Evolutionary conservation across 805 yeast genomes (phyloP).

Genomic region (Spathaspora sp.): DNA sequence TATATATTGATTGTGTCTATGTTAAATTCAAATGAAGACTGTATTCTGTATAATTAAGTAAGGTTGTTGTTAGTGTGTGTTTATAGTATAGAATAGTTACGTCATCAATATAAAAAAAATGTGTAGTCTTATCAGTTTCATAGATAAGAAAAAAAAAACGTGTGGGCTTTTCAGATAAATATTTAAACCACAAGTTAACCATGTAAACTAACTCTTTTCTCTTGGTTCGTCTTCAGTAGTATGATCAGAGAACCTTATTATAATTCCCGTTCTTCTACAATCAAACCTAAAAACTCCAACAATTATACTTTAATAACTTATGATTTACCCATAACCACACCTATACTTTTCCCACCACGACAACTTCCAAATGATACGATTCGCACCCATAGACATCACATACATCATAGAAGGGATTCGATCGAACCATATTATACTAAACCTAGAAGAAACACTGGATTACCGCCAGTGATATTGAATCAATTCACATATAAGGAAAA

Average conservation of each 20-base stretch:
- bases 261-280: not conserved
- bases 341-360: not conserved
- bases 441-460: not conserved
- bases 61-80: too few relatives aligned
- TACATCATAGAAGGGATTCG: conserved; percentile 7
- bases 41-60: too few relatives aligned
- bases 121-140: not conserved
- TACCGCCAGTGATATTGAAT: conserved; percentile 4
- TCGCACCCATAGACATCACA: not conserved
- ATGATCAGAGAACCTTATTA: conserved; percentile 15
- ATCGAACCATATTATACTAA: conserved; percentile 16
- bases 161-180: not conserved
- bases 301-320: conserved; percentile 8
- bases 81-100: too few relatives aligned
- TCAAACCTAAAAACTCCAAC: conserved; percentile 10
- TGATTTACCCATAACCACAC: conserved; percentile 5
- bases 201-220: too few relatives aligned
- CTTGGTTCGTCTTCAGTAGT: too few relatives aligned
- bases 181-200: too few relatives aligned
- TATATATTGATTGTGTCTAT: too few relatives aligned
- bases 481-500: not conserved
- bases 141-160: not conserved
- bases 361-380: not conserved
- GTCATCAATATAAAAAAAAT: too few relatives aligned
- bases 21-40: too few relatives aligned